Evolutionary conservation across 768 basidiomycete genomes (phyloP), one percentile per base, ranked within the genome.

Genomic region (Plicaturopsis crispa): DNA sequence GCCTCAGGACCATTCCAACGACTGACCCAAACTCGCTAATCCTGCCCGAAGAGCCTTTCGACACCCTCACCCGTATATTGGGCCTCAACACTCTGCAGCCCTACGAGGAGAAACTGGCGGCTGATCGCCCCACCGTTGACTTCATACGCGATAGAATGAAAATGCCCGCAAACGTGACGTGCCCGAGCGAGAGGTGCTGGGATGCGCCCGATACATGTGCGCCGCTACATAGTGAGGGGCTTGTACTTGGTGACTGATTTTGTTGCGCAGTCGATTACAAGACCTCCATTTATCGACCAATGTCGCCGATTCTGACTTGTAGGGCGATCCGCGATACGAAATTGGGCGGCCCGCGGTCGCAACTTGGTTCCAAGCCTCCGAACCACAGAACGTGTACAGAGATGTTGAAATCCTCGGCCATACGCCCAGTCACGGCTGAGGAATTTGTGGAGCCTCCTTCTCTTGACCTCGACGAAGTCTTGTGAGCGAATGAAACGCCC

Each of bases 1-100:
- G 57, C 38, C 57, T 78, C 7, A 48, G 58, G 24, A 48, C 52
- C 33, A 59, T 78, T 11, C 69, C 79, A 1, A 52, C 65, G 28
- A 58, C 61, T 24, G 78, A 82, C 41, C 66, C 71, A 1, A 66
- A 63, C 28, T 71, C 72, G 3, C 61, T 81, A 13, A 49, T 59
- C 11, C 58, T 79, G 11, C 72, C 73, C n/a, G 52, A 60, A 13
- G 78, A 82, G 30, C 78, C 80, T 11, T 70, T 75, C 37, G 66
- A 72, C 1, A 51, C 51, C 10, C 60, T 81, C 13, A 53, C 54
- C 21, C 49, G 52, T 14, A 41, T 61, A 14, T 52, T 65, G 54
- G 49, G 49, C 35, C 40, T 71, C 13, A 33, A 55, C 35, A 45
- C 57, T 6, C 44, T 69, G 14, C 39, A 55, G 10, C 51, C 60